Percentiles rank a stretch among this genome's conserved stretches.
phyloP scores from a whole-genome alignment of 1,284 basidiomycete species.

The Sanguinoderma infundibulare region DNA sequence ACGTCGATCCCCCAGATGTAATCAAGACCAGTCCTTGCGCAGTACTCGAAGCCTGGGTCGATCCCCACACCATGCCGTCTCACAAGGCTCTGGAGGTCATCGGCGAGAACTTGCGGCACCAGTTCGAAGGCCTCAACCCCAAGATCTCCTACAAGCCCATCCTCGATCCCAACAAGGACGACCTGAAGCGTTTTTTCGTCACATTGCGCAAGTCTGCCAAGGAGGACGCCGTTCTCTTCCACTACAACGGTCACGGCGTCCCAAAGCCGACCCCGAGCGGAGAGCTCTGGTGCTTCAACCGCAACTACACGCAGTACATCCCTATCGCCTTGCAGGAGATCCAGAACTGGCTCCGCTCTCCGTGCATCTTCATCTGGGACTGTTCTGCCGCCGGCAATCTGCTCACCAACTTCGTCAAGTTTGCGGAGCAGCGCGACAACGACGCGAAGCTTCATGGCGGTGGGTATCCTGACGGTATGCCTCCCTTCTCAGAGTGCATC shows the following conservation, averaged over 20 bases:
- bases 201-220: conserved; percentile 88
- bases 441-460: conserved; percentile 69
- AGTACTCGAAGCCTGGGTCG: conserved; percentile 96
- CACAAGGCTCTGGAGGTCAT: conserved; percentile 91
- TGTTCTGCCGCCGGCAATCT: conserved; percentile 96
- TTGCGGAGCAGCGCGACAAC: conserved; percentile 85
- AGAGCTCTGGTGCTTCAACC: conserved; percentile 99
- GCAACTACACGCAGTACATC: conserved; percentile 98
- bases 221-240: conserved; percentile 94
- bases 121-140: conserved; percentile 94
- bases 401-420: conserved; percentile 88
- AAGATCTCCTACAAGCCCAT: conserved; percentile 92
- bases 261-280: conserved; percentile 96
- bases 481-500: conserved; percentile 87
- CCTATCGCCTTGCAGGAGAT: conserved; percentile 94
- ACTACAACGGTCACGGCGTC: conserved; percentile 99
- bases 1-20: conserved; percentile 96
- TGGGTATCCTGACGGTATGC: conserved; percentile 63
- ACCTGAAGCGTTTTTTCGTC: conserved; percentile 90
- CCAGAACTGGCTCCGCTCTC: conserved; percentile 91
- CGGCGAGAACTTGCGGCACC: conserved; percentile 91
- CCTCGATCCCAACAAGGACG: conserved; percentile 94
- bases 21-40: conserved; percentile 98
- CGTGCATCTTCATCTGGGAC: conserved; percentile 99
- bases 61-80: conserved; percentile 88